Evolutionary conservation across 2,329 filamentous ascomycete species (phyloP).

Genomic region (Blumeriella jaapii): DNA sequence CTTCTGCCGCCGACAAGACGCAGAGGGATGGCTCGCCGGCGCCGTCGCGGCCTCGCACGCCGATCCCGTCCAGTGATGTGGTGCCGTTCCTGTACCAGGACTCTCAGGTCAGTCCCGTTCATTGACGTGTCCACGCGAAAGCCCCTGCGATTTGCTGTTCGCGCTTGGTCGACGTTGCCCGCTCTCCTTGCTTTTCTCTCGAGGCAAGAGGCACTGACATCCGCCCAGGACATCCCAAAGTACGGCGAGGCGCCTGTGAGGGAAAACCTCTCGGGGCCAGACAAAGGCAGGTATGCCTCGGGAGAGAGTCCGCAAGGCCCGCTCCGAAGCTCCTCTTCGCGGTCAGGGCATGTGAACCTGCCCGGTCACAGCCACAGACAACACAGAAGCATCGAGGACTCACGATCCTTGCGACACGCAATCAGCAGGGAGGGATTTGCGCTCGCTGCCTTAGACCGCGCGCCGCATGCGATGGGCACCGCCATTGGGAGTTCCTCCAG

Average conservation of each 20-base stretch:
- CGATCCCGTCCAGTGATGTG: slow-evolving; percentile 79
- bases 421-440: slow-evolving; percentile 65
- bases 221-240: slow-evolving; percentile 54
- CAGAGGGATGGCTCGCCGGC: slow-evolving; percentile 60
- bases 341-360: slow-evolving; percentile 51
- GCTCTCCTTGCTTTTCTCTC: background rate
- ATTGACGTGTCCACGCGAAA: too few relatives aligned
- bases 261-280: slow-evolving; percentile 55
- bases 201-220: slow-evolving; percentile 2
- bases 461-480: slow-evolving; percentile 22
- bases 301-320: slow-evolving; percentile 37
- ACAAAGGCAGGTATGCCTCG: slow-evolving; percentile 56
- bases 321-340: slow-evolving; percentile 49
- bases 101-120: slow-evolving; percentile 53
- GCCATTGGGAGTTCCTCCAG: slow-evolving; percentile 21
- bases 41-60: slow-evolving; percentile 70
- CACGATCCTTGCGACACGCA: slow-evolving; percentile 56
- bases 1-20: slow-evolving; percentile 55
- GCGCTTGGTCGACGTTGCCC: background rate
- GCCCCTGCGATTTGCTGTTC: too few relatives aligned
- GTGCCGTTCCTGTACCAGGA: slow-evolving; percentile 97
- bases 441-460: slow-evolving; percentile 41
- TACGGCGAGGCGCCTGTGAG: slow-evolving; percentile 71
- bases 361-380: slow-evolving; percentile 54
- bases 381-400: slow-evolving; percentile 57